Conservation (phyloP, 169 alveolate genomes). For the Plasmodium knowlesi region DNA sequence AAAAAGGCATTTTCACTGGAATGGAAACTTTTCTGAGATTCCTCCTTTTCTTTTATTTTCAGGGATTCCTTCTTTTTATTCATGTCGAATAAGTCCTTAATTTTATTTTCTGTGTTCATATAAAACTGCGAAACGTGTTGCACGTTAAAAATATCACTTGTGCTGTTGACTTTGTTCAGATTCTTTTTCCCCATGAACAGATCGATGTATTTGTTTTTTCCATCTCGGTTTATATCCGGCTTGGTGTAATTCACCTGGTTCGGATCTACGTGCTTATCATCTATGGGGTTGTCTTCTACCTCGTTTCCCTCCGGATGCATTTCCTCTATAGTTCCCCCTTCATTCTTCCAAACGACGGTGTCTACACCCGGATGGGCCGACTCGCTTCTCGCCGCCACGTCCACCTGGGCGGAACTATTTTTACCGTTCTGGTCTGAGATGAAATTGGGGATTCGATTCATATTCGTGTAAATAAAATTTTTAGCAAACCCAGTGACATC, state of each 20-base stretch:
- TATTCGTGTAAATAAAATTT: conserved; percentile 56
- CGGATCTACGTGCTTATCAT: not conserved
- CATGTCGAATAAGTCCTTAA: conserved; percentile 19
- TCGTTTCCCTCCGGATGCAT: not conserved
- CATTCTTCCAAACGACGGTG: not conserved
- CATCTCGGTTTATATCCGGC: not conserved
- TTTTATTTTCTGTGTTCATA: conserved; percentile 30
- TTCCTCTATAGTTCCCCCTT: not conserved
- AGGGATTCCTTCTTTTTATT: conserved; percentile 14
- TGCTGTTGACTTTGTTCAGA: conserved; percentile 5
- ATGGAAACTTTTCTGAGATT: not conserved
- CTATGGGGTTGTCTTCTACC: not conserved
- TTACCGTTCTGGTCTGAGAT: conserved; percentile 29
- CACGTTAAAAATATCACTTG: not conserved
- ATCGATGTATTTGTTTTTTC: conserved; percentile 19
- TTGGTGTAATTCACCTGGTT: not conserved
- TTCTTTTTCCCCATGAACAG: conserved; percentile 57
- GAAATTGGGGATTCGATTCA: conserved; percentile 47
- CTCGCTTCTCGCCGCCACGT: not conserved
- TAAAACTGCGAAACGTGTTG: conserved; percentile 28
- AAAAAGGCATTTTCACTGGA: not conserved
- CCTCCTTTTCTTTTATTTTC: conserved; percentile 15
- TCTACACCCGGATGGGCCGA: not conserved
- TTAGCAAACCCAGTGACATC: conserved; percentile 63
- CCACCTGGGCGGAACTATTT: conserved; percentile 11